Evolutionary conservation across 805 yeast genomes (phyloP), one percentile per base, ranked within the genome.

Genomic region (Zygotorulaspora danielsina): DNA sequence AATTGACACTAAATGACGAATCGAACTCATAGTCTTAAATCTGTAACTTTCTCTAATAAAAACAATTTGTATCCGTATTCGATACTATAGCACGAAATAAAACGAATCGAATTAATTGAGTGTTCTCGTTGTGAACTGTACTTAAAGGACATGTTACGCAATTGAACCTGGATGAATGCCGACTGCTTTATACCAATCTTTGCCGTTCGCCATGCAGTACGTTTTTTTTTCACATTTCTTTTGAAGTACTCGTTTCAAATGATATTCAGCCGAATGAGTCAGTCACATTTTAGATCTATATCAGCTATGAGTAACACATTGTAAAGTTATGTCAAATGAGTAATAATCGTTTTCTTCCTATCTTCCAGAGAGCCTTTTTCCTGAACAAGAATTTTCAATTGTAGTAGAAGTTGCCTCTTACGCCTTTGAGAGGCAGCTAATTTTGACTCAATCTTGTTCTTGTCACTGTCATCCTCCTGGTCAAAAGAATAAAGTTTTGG

Each of bases 1-100:
- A 53, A 88, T 93, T 19, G 86, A 83, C 16, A 85, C 73, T 57
- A 93, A 71, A 61, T 90, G 97, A 61, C 94, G 71, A 37, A 61
- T 55, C 11, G 29, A 38, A 32, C 39, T 36, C 38, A 15, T 31
- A 19, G 12, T 28, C n/a, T 34, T 18, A 7, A 11, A n/a, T 34
- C 10, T 7, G n/a, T 4, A 32, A 13, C 25, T 20, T 16, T n/a
- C n/a, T n/a, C n/a, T n/a, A n/a, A n/a, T n/a, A n/a, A n/a, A n/a
- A n/a, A n/a, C n/a, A n/a, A n/a, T n/a, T n/a, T n/a, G n/a, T n/a
- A n/a, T n/a, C n/a, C n/a, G n/a, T n/a, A n/a, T n/a, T n/a, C n/a
- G n/a, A n/a, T n/a, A n/a, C n/a, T n/a, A n/a, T n/a, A n/a, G n/a
- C n/a, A n/a, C n/a, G n/a, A n/a, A n/a, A n/a, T n/a, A n/a, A n/a